These are phyloP conservation scores for Aspergillus intermedius DNA, from an alignment of 2,329 filamentous ascomycete genomes.

Conservation along the genomic window DNA sequence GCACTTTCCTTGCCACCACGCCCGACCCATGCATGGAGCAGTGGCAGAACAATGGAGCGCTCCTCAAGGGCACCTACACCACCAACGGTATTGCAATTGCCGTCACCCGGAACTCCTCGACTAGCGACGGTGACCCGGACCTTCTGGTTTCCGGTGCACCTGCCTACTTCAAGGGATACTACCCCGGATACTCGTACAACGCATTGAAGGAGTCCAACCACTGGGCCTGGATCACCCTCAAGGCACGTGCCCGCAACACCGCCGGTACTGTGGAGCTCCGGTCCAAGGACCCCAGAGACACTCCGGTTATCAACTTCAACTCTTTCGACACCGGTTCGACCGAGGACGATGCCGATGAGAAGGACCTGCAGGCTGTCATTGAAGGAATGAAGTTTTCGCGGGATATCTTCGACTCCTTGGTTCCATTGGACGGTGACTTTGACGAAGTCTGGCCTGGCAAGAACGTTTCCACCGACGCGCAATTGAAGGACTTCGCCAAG, in stretches of 20 bases:
- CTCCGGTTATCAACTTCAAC: slow-evolving; percentile 57
- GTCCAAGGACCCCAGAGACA: slow-evolving; percentile 56
- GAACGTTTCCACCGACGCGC: slow-evolving; percentile 36
- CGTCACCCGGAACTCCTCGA: slow-evolving; percentile 32
- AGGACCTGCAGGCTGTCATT: slow-evolving; percentile 48
- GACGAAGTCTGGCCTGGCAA: slow-evolving; percentile 39
- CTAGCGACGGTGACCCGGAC: slow-evolving; percentile 43
- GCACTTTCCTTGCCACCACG: slow-evolving; percentile 20
- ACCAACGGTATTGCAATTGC: slow-evolving; percentile 52
- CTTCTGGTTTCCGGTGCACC: slow-evolving; percentile 52
- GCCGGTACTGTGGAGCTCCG: slow-evolving; percentile 57
- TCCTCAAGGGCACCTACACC: slow-evolving; percentile 37
- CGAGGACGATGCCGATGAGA: slow-evolving; percentile 37
- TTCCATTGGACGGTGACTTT: slow-evolving; percentile 41
- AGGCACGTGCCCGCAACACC: slow-evolving; percentile 56
- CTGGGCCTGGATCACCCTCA: slow-evolving; percentile 48
- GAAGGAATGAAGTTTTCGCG: slow-evolving; percentile 53
- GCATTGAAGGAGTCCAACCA: slow-evolving; percentile 34
- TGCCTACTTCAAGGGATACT: slow-evolving; percentile 49
- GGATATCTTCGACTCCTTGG: slow-evolving; percentile 36
- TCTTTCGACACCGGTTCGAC: slow-evolving; percentile 41
- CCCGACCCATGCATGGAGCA: slow-evolving; percentile 39
- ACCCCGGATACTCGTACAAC: slow-evolving; percentile 37
- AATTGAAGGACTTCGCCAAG: slow-evolving; percentile 45
- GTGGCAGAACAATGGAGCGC: slow-evolving; percentile 33